A percentile compares a stretch with the other conserved stretches of the same genome.
These are phyloP conservation scores for Chimonanthus praecox DNA, from an alignment of 164 flowering plant species.

Conservation along the genomic window DNA sequence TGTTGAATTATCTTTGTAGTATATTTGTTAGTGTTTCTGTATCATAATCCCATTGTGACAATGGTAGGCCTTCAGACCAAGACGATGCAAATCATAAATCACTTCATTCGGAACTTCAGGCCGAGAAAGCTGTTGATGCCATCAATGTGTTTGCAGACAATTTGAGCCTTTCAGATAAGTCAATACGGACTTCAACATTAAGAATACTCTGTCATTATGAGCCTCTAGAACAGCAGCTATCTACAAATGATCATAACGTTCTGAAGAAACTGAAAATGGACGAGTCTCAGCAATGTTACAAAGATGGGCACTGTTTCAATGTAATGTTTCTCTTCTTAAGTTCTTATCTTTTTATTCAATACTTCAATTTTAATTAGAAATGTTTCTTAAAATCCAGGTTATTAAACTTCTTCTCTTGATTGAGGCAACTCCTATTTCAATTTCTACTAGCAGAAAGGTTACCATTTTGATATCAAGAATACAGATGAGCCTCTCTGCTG, in stretches of 20 bases:
- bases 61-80: conserved; percentile 30
- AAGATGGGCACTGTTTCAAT: conserved; percentile 24
- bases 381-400: conserved; percentile 40
- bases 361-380: background rate
- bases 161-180: conserved; percentile 50
- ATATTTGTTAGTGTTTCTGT: background rate
- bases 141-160: conserved; percentile 52
- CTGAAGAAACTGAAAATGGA: conserved; percentile 33
- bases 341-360: conserved; percentile 2
- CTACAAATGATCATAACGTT: conserved; percentile 21
- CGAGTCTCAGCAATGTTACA: conserved; percentile 25
- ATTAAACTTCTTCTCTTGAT: conserved; percentile 56
- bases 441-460: conserved; percentile 64
- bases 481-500: conserved; percentile 55
- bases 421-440: conserved; percentile 63
- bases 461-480: conserved; percentile 50
- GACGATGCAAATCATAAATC: conserved; percentile 15
- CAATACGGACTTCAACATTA: conserved; percentile 66
- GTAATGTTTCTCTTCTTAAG: conserved; percentile 25
- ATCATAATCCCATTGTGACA: conserved; percentile 3
- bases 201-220: conserved; percentile 71
- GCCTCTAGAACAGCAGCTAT: conserved; percentile 18
- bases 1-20: background rate
- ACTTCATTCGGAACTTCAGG: conserved; percentile 40
- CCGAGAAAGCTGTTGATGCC: conserved; percentile 37